Base-by-base conservation (phyloP, 2,329 filamentous ascomycete species). In the Epichloe bromicola region DNA sequence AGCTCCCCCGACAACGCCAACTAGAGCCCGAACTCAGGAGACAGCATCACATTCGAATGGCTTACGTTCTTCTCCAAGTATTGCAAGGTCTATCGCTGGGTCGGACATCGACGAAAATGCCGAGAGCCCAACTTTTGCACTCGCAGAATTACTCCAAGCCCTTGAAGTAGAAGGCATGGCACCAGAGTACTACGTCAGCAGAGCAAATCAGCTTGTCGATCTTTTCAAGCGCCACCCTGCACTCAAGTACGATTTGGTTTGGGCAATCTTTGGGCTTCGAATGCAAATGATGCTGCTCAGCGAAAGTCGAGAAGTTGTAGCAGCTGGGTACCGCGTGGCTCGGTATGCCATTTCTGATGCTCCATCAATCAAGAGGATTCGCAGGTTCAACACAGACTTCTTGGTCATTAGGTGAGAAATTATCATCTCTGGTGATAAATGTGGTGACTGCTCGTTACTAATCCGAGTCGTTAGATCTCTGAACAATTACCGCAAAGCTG, bases 261-360 rank as follows among this genome's bases (percentile, higher is more conserved):
- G 93, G 93, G 86, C 89, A 4, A 83, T 95, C 1, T 98, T 98
- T 67, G 93, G 94, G 2, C 70, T 94, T 46, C 80, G 93, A 42
- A 90, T 97, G 73, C 93, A 98, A 68, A 83, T 88, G 58, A 94
- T 98, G 88, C 82, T 98, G 20, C 73, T 98, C 51, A 96, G 91
- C 63, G 91, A 96, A 59, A 96, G 87, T 65, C 82, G 91, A 57
- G 94, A 98, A 70, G 91, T 97, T 11, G 88, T 95, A 23, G 93
- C 93, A 26, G 88, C 93, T 42, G 93, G 88, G 1, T 98, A 97
- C 67, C 80, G 93, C 55, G 85, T 97, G 68, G 90, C 89, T 53
- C 81, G 93, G 65, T 95, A 97, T 68, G 87, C 91, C 48, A 93
- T 98, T 58, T 95, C 91, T 11, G 93, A 98, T 64, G 76, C 89